These are phyloP conservation scores for Lactarius psammicola DNA, from an alignment of 768 basidiomycete genomes.

Conservation along the genomic window DNA sequence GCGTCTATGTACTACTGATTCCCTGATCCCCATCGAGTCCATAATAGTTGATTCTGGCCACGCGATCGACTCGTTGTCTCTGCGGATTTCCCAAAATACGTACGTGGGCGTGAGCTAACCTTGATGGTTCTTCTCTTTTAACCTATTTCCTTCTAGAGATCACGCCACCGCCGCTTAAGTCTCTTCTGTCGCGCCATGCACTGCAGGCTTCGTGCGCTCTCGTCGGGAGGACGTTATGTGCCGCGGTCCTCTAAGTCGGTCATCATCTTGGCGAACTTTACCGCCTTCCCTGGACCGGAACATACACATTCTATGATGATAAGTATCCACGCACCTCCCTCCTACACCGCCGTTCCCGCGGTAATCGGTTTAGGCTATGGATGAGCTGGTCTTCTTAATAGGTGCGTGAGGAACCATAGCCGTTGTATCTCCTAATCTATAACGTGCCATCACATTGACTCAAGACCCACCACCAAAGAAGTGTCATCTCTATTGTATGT, in stretches of 20 bases:
- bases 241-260: background rate
- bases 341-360: constrained; percentile 5
- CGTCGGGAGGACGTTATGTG: constrained; percentile 4
- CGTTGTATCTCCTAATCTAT: constrained; percentile 2
- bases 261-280: background rate
- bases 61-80: constrained; percentile 12
- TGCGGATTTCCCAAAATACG: background rate
- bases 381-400: constrained; percentile 1
- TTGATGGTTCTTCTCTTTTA: background rate
- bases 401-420: background rate
- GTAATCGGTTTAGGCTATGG: background rate
- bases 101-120: background rate
- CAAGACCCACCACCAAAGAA: constrained; percentile 4
- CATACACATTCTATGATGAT: background rate
- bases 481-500: background rate
- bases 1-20: background rate
- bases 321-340: background rate
- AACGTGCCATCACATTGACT: constrained; percentile 9
- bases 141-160: constrained; percentile 1
- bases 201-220: background rate
- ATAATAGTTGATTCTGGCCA: background rate
- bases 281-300: background rate
- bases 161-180: background rate
- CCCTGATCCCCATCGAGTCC: constrained; percentile 2
- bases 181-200: background rate